phyloP scores from a whole-genome alignment of 176 grass and related monocot species.

The Aechmea fasciata region DNA sequence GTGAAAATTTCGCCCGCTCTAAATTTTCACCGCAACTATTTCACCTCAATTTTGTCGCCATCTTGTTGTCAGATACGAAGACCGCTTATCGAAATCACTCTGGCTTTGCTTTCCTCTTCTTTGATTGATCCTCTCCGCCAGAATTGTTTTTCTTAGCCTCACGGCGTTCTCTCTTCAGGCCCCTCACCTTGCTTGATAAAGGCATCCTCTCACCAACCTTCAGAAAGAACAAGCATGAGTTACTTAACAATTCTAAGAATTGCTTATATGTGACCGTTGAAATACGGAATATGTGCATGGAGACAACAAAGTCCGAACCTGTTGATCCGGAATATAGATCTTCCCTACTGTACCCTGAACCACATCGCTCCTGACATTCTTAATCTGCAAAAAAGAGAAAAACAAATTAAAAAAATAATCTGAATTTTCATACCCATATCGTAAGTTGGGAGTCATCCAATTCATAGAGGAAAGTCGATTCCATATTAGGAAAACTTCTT shows the following conservation, averaged over 20 bases:
- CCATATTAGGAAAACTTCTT: too few species aligned
- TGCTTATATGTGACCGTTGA: neutral
- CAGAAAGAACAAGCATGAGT: slow-evolving; percentile 10
- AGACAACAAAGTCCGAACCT: slow-evolving; percentile 25
- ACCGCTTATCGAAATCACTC: slow-evolving; percentile 15
- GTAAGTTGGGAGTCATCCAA: too few species aligned
- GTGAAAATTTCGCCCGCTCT: too few species aligned
- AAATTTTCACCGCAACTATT: neutral
- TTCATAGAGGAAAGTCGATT: too few species aligned
- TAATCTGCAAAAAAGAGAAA: slow-evolving; percentile 40
- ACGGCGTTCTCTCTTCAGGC: slow-evolving; percentile 69
- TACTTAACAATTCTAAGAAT: neutral
- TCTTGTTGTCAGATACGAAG: neutral
- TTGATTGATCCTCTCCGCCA: slow-evolving; percentile 25
- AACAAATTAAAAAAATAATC: neutral
- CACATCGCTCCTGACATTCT: slow-evolving; percentile 64
- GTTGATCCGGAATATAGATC: slow-evolving; percentile 77
- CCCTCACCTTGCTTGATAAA: slow-evolving; percentile 49
- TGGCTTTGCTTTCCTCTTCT: slow-evolving; percentile 67
- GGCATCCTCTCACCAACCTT: slow-evolving; percentile 59
- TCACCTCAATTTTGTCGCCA: neutral
- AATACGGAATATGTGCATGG: neutral
- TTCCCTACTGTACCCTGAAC: slow-evolving; percentile 50
- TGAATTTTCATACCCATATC: too few species aligned
- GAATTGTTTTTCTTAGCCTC: slow-evolving; percentile 66